phyloP scores from a whole-genome alignment of 192 early-diverging fungal genomes.

The Jimgerdemannia lactiflua region DNA sequence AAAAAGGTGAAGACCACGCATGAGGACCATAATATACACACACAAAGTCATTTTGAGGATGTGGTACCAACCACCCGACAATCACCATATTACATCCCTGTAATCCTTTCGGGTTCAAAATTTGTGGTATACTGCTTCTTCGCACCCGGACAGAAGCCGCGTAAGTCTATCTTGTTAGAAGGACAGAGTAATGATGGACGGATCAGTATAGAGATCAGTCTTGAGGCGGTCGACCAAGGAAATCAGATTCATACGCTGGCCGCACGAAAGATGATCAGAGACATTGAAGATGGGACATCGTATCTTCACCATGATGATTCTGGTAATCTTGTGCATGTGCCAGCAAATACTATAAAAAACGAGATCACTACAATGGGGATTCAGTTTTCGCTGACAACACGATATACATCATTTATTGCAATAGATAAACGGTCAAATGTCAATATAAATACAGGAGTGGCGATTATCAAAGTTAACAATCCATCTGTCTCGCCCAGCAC shows the following conservation, averaged over 20 bases:
- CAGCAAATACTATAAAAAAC: conserved; percentile 5
- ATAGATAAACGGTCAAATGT: no score
- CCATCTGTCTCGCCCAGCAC: no score
- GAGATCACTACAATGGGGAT: conserved; percentile 37
- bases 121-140: conserved; percentile 41
- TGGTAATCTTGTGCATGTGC: no score
- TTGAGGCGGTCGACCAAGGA: neutral
- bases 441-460: no score
- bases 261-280: conserved; percentile 40
- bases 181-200: conserved; percentile 33
- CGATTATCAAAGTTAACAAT: no score
- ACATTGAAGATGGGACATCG: conserved; percentile 42
- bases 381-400: conserved; percentile 2
- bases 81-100: conserved; percentile 27
- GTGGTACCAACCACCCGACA: conserved; percentile 30
- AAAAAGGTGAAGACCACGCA: no score
- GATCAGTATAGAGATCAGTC: conserved; percentile 33
- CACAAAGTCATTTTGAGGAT: conserved; percentile 13
- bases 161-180: conserved; percentile 26
- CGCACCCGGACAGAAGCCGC: conserved; percentile 13
- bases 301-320: conserved; percentile 24
- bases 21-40: no score
- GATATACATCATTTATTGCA: no score
- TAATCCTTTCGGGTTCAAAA: conserved; percentile 26
- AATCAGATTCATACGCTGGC: conserved; percentile 38